Conservation (phyloP, 352 stramenopile species). For the Phytophthora pisi region DNA sequence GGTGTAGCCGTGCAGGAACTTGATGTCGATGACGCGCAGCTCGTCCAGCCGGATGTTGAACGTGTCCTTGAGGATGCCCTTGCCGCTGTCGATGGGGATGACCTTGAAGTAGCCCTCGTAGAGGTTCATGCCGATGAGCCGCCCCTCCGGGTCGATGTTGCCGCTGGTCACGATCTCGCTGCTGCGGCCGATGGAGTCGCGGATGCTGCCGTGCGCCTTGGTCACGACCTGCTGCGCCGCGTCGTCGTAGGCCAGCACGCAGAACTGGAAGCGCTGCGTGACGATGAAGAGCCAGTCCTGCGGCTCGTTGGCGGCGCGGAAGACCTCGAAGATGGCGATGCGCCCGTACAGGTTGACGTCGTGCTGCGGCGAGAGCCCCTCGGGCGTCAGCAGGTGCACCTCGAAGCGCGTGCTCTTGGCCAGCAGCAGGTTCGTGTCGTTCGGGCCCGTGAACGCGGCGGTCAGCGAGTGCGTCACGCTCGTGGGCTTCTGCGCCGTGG, state of each 20-base stretch:
- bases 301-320: slow-evolving; percentile 71
- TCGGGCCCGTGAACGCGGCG: slow-evolving; percentile 86
- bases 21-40: slow-evolving; percentile 93
- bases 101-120: slow-evolving; percentile 93
- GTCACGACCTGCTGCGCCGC: slow-evolving; percentile 76
- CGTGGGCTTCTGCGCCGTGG: slow-evolving; percentile 93
- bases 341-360: slow-evolving; percentile 89
- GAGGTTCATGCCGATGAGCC: slow-evolving; percentile 91
- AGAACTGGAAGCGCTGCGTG: slow-evolving; percentile 92
- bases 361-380: slow-evolving; percentile 86
- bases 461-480: slow-evolving; percentile 93
- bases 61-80: slow-evolving; percentile 80
- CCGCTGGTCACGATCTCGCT: slow-evolving; percentile 90
- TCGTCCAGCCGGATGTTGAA: slow-evolving; percentile 95
- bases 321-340: slow-evolving; percentile 89
- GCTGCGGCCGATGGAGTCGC: slow-evolving; percentile 85
- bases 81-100: slow-evolving; percentile 85
- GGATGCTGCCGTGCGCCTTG: slow-evolving; percentile 86
- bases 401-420: slow-evolving; percentile 91
- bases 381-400: slow-evolving; percentile 85
- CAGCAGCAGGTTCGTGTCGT: slow-evolving; percentile 91
- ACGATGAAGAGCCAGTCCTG: slow-evolving; percentile 90
- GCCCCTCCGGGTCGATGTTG: slow-evolving; percentile 87
- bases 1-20: slow-evolving; percentile 90
- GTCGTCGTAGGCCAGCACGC: slow-evolving; percentile 85